Evolutionary conservation across 257 asterid species (phyloP).

Genomic region (Lithospermum erythrorhizon): DNA sequence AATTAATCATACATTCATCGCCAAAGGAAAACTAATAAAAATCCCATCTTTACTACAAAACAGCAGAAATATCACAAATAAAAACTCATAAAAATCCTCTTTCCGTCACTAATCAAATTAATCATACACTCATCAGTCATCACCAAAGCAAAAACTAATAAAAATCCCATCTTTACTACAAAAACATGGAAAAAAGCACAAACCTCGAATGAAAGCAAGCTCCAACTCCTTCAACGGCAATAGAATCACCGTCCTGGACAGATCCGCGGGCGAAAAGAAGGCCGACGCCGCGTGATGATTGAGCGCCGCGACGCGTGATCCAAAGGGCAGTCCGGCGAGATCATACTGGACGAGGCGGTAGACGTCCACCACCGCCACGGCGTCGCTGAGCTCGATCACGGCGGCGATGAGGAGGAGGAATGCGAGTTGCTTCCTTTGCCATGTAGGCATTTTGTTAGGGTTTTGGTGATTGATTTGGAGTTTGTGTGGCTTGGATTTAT

Average conservation of each 20-base stretch:
- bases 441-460: too few relatives aligned
- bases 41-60: too few relatives aligned
- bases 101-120: too few relatives aligned
- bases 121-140: too few relatives aligned
- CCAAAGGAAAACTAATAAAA: too few relatives aligned
- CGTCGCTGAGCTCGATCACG: background rate
- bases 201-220: conserved; percentile 69
- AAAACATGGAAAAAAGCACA: background rate
- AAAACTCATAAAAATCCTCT: too few relatives aligned
- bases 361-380: conserved; percentile 49
- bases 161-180: background rate
- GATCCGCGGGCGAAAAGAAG: conserved; percentile 55
- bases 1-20: too few relatives aligned
- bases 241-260: conserved; percentile 77
- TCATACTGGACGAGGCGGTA: conserved; percentile 95
- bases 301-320: conserved; percentile 80
- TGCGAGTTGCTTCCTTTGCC: too few relatives aligned
- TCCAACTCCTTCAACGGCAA: conserved; percentile 89
- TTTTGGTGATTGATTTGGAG: too few relatives aligned
- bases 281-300: conserved; percentile 95
- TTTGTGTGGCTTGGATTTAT: too few relatives aligned
- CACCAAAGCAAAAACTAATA: too few relatives aligned
- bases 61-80: too few relatives aligned
- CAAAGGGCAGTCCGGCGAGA: conserved; percentile 72
- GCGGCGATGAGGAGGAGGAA: background rate